Percentiles rank a stretch among this genome's conserved stretches.
These are phyloP conservation scores for Arthrobotrys conoides DNA, from an alignment of 2,329 filamentous ascomycete species.

Conservation along the genomic window DNA sequence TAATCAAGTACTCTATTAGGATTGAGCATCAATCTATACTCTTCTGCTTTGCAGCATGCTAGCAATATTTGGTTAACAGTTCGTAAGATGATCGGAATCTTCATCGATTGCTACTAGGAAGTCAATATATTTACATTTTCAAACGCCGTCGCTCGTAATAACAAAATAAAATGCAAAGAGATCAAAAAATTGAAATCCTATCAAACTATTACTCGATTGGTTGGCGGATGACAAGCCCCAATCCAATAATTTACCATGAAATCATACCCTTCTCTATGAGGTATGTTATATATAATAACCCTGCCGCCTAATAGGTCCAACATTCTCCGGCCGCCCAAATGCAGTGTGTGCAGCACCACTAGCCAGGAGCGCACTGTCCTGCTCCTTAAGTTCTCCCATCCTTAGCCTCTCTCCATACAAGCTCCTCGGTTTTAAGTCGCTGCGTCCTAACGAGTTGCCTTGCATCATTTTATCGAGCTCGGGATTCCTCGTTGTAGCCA, in stretches of 20 bases:
- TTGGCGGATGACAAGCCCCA: background rate
- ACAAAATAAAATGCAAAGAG: background rate
- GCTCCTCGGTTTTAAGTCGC: constrained; percentile 33
- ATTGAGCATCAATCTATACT: background rate
- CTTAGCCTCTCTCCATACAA: constrained; percentile 41
- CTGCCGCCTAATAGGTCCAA: constrained; percentile 18
- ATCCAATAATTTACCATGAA: constrained; percentile 1
- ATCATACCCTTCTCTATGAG: background rate
- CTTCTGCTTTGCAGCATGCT: too few species aligned
- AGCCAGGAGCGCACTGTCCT: constrained; percentile 13
- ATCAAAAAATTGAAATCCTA: background rate
- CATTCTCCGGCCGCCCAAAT: constrained; percentile 46
- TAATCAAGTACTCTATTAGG: too few species aligned
- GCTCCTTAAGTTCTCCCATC: constrained; percentile 41
- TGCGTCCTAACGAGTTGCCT: constrained; percentile 51
- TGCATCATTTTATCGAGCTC: constrained; percentile 47
- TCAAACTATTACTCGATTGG: background rate
- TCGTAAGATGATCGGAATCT: background rate
- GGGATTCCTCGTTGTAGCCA: constrained; percentile 56
- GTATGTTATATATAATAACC: constrained; percentile 43
- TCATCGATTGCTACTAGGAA: too few species aligned
- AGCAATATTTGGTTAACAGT: too few species aligned
- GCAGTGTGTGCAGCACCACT: constrained; percentile 41
- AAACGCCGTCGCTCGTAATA: background rate
- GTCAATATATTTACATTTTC: background rate